Percentiles rank a stretch among this genome's conserved stretches.
These are phyloP conservation scores for Pelargonium cotyledonis DNA, from an alignment of 441 rosid species.

Conservation along the genomic window DNA sequence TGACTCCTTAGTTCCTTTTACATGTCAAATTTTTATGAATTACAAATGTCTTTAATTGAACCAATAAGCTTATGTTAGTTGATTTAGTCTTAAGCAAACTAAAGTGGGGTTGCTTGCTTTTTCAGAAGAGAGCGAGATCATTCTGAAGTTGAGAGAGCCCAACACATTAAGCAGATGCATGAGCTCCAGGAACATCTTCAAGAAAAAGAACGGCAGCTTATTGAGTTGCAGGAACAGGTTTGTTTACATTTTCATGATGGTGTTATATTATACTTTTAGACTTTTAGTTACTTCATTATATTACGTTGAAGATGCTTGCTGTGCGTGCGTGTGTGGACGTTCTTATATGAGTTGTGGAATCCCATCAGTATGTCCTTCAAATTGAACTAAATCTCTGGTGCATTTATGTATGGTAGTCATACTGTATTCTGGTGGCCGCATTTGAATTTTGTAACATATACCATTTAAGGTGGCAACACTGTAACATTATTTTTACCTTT, in stretches of 20 bases:
- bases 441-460: neutral
- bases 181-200: slow-evolving; percentile 87
- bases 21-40: neutral
- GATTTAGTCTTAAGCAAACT: slow-evolving; percentile 1
- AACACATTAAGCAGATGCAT: slow-evolving; percentile 64
- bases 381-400: neutral
- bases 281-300: neutral
- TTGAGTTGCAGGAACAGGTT: slow-evolving; percentile 91
- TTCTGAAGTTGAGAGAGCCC: slow-evolving; percentile 91
- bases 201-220: slow-evolving; percentile 81
- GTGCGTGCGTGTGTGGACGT: neutral
- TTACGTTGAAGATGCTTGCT: neutral
- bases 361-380: neutral
- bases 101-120: slow-evolving; percentile 12
- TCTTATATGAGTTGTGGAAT: neutral
- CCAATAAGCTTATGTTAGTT: too few relatives aligned
- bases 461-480: neutral
- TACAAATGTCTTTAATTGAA: too few relatives aligned
- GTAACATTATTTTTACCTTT: slow-evolving; percentile 20
- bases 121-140: slow-evolving; percentile 97
- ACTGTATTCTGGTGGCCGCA: neutral
- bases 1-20: too few relatives aligned
- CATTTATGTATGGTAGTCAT: neutral
- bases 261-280: neutral
- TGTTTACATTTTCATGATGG: slow-evolving; percentile 15